Evolutionary conservation across 192 early-diverging fungal genomes (phyloP).

Genomic region (Coemansia sp.): DNA sequence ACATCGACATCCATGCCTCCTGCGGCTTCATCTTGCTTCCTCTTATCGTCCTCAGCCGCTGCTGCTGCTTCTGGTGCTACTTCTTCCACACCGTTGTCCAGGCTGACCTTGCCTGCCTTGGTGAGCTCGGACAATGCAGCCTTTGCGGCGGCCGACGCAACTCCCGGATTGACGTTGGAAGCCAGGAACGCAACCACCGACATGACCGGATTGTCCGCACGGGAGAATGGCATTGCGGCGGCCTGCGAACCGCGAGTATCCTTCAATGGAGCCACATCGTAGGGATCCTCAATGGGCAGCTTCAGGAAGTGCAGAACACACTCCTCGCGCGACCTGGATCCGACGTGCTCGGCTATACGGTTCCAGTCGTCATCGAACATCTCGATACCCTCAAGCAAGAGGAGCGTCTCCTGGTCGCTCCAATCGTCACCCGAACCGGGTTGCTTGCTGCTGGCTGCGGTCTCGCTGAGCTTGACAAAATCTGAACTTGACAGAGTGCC

Average conservation of each 20-base stretch:
- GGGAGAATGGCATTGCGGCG: slow-evolving; percentile 69
- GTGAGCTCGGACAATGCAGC: slow-evolving; percentile 75
- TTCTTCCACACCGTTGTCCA: neutral
- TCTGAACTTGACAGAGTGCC: slow-evolving; percentile 78
- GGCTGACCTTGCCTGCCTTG: neutral
- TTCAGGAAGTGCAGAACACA: slow-evolving; percentile 88
- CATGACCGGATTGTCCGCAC: slow-evolving; percentile 89
- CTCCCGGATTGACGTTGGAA: slow-evolving; percentile 80
- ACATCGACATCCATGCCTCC: slow-evolving; percentile 3
- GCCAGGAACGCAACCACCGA: slow-evolving; percentile 87
- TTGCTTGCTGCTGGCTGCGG: slow-evolving; percentile 8
- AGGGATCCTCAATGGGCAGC: slow-evolving; percentile 87
- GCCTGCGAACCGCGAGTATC: slow-evolving; percentile 55
- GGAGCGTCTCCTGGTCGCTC: slow-evolving; percentile 83
- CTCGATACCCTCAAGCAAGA: slow-evolving; percentile 91
- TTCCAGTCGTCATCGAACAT: slow-evolving; percentile 95
- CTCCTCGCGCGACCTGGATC: slow-evolving; percentile 84
- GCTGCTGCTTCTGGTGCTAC: neutral
- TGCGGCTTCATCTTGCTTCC: neutral
- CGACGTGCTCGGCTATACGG: slow-evolving; percentile 88
- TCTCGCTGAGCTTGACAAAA: slow-evolving; percentile 72
- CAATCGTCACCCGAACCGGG: slow-evolving; percentile 64
- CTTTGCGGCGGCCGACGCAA: slow-evolving; percentile 85
- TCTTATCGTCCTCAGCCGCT: neutral
- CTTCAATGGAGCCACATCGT: slow-evolving; percentile 53